These are phyloP conservation scores for Oryza meyeriana DNA, from an alignment of 176 grass and related monocot genomes.

Conservation along the genomic window DNA sequence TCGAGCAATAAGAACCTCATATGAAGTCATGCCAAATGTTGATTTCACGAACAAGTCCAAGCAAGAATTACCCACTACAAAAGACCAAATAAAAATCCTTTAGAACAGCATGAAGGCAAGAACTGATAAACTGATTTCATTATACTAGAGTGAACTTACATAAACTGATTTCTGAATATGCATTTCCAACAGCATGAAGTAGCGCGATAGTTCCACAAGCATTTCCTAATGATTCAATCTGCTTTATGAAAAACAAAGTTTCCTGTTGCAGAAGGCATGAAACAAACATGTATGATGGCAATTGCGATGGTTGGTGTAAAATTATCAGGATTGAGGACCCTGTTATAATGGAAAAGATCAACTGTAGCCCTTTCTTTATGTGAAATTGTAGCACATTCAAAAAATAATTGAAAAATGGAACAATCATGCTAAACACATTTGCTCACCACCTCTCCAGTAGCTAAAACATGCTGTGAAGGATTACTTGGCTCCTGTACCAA, in stretches of 20 bases:
- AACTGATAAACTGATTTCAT: not conserved
- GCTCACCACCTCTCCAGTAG: conserved; percentile 26
- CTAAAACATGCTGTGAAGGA: not conserved
- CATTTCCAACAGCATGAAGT: conserved; percentile 81
- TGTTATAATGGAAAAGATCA: not conserved
- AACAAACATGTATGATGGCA: not conserved
- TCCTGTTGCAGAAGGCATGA: conserved; percentile 33
- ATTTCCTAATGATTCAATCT: conserved; percentile 71
- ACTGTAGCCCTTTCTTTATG: not conserved
- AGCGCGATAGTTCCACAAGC: conserved; percentile 88
- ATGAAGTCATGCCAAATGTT: conserved; percentile 54
- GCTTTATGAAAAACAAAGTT: conserved; percentile 68
- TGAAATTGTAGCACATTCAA: not conserved
- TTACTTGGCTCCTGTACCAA: not conserved
- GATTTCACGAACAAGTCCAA: conserved; percentile 74
- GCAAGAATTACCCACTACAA: conserved; percentile 59
- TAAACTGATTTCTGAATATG: conserved; percentile 52
- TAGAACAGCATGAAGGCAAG: not conserved
- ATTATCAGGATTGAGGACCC: not conserved
- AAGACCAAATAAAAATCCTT: not conserved
- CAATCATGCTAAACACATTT: not conserved
- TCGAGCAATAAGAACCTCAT: conserved; percentile 49
- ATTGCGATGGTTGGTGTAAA: not conserved
- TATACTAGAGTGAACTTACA: conserved; percentile 21
- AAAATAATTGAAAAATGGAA: not conserved